These are phyloP conservation scores for Penicillium thymicola DNA, from an alignment of 2,329 filamentous ascomycete species.

Conservation along the genomic window DNA sequence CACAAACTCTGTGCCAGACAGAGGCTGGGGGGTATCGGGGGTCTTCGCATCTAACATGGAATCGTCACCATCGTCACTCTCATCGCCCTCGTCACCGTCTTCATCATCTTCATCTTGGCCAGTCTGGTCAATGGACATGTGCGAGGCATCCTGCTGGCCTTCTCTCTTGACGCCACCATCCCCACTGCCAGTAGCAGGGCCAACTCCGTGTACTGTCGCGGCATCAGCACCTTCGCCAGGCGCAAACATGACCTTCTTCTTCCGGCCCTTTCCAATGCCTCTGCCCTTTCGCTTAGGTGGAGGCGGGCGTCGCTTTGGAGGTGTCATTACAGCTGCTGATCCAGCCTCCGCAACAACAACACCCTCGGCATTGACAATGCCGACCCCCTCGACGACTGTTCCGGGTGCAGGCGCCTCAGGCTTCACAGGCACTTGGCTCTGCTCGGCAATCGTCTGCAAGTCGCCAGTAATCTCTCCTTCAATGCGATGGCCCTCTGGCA, in stretches of 20 bases:
- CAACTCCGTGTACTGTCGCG: slow-evolving; percentile 35
- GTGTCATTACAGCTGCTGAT: slow-evolving; percentile 46
- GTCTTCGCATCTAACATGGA: slow-evolving; percentile 47
- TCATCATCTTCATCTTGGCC: slow-evolving; percentile 49
- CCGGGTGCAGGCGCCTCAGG: slow-evolving; percentile 51
- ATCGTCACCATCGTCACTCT: slow-evolving; percentile 52
- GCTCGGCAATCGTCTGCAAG: slow-evolving; percentile 47
- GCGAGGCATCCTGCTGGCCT: slow-evolving; percentile 41
- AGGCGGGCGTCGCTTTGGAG: slow-evolving; percentile 62
- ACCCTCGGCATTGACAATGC: slow-evolving; percentile 60
- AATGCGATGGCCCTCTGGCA: slow-evolving; percentile 73
- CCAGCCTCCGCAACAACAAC: slow-evolving; percentile 53
- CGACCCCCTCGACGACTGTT: slow-evolving; percentile 58
- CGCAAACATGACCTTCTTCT: slow-evolving; percentile 65
- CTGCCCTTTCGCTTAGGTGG: slow-evolving; percentile 79
- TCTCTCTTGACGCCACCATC: slow-evolving; percentile 40
- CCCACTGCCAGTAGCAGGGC: slow-evolving; percentile 39
- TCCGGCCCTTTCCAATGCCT: slow-evolving; percentile 73
- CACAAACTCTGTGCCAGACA: slow-evolving; percentile 24
- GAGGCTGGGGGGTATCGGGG: slow-evolving; percentile 36
- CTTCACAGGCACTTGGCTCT: slow-evolving; percentile 33
- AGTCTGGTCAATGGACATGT: slow-evolving; percentile 40
- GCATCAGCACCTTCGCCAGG: slow-evolving; percentile 43
- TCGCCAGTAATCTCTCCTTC: slow-evolving; percentile 74
- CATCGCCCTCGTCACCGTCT: slow-evolving; percentile 49